Evolutionary conservation across 1,139 yeast species (phyloP), one percentile per base, ranked within the genome.

Genomic region (Kurtzmaniella quercitrusa): DNA sequence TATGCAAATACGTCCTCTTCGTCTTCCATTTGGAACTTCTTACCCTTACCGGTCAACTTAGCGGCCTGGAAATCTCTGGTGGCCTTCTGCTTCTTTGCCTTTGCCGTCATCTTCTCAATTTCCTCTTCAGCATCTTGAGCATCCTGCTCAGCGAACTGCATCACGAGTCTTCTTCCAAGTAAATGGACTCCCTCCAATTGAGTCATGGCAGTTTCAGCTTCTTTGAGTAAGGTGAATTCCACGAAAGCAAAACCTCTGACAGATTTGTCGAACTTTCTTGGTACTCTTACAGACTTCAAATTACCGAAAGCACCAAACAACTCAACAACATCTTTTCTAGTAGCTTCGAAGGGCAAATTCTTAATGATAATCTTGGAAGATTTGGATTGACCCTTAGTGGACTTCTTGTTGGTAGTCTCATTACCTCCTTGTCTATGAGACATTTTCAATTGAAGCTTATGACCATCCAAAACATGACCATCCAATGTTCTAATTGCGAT

Each of bases 241-340:
- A 94, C 96, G 63, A 93, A 93, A 0, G 98, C 98, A 70, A 93
- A 93, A 60, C 99, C 99, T 61, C 98, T 81, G 14, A 97, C 95
- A 30, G 91, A 79, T 61, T 85, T 86, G 73, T 93, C 95, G 70
- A 91, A 89, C 63, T 94, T 94, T 77, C 86, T 86, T 22, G 99
- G 99, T 41, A 93, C 93, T 60, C 98, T 84, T 38, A 91, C 96
- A 2, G 98, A 86, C 56, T 91, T 88, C 57, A 93, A 73, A 64
- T 88, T 91, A 46, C 98, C 99, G 68, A 91, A 93, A 2, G 96
- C 84, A 43, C 91, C 93, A 66, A 93, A 89, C 50, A 93, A 71
- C 60, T 89, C 95, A 60, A 87, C 82, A 35, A 93, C 81, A 59
- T 94, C 98, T 60, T 88, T 85, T 66, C 96, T 81, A 11, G 95